Base-by-base conservation (phyloP, 768 basidiomycete genomes). In the Ramaria rubella region DNA sequence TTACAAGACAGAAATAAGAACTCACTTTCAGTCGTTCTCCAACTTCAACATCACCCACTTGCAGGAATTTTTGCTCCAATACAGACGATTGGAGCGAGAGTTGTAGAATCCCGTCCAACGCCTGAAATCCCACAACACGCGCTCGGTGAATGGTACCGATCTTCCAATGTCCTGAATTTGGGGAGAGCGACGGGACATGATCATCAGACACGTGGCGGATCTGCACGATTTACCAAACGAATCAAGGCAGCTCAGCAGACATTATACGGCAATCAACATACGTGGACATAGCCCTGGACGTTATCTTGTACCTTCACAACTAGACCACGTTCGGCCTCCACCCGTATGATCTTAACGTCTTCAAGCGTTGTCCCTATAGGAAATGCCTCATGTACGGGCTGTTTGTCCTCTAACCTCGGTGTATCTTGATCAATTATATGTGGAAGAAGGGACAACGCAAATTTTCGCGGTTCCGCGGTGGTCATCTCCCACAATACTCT, bases 141-240 rank as follows among this genome's bases (percentile, higher is more conserved):
- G 90, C 94, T 50, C 80, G 77, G 65, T 97, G 95, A 1, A 83
- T 69, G 6, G 91, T 84, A 14, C 85, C 87, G 52, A 81, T 65
- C 69, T 83, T 89, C 87, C 87, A 97, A 21, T 86, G 79, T 17
- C 90, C 88, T 21, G 85, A 82, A n/a, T 77, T 70, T 5, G 71
- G 58, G 5, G 87, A 81, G 23, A 96, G 73, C n/a, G 84, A 77
- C 15, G 87, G 80, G n/a, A 93, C 74, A 66, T 92, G 92, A 45
- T 94, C 90, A 66, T 98, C 94, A 8, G 92, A 89, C 45, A 87
- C 76, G 68, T 96, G 92, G 11, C 95, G 96, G 63, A 99, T 96
- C 93, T 98, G 62, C 14, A 49, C 19, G 27, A 55, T 14, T 26
- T 15, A 44, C 30, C 21, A 50, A 48, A 52, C 4, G 5, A 33